Evolutionary conservation across 2,329 filamentous ascomycete species (phyloP).

Genomic region (Aspergillus luchuensis): DNA sequence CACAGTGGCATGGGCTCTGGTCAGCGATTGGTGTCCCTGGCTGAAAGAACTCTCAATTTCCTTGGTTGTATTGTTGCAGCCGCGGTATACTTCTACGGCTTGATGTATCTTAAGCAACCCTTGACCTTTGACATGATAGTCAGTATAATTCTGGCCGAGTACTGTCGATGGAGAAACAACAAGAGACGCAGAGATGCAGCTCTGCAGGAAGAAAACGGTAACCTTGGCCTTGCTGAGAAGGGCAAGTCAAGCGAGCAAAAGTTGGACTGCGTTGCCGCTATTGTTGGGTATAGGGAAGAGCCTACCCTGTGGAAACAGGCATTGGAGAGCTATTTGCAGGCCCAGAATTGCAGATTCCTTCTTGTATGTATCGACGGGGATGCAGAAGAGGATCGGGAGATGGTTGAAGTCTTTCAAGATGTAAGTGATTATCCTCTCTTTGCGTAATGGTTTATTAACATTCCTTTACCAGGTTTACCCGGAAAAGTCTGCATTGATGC

Average conservation of each 20-base stretch:
- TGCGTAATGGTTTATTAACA: not conserved
- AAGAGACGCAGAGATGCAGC: slow-evolving; percentile 22
- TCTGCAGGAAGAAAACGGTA: slow-evolving; percentile 22
- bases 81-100: slow-evolving; percentile 26
- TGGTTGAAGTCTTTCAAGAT: slow-evolving; percentile 30
- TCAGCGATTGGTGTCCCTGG: slow-evolving; percentile 18
- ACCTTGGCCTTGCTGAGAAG: not conserved
- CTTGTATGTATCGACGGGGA: slow-evolving; percentile 35
- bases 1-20: not conserved
- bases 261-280: slow-evolving; percentile 29
- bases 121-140: slow-evolving; percentile 31
- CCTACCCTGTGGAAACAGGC: slow-evolving; percentile 29
- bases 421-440: not conserved
- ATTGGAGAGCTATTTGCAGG: slow-evolving; percentile 32
- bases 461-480: slow-evolving; percentile 24
- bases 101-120: slow-evolving; percentile 27
- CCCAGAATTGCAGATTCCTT: slow-evolving; percentile 27
- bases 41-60: slow-evolving; percentile 29
- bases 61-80: slow-evolving; percentile 29
- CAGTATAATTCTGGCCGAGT: slow-evolving; percentile 32
- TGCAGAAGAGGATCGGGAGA: slow-evolving; percentile 30
- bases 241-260: slow-evolving; percentile 6
- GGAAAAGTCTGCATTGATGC: slow-evolving; percentile 22
- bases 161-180: slow-evolving; percentile 28
- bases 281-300: slow-evolving; percentile 38